Base-by-base conservation (phyloP, 441 rosid genomes). In the Flueggea neowawraea region DNA sequence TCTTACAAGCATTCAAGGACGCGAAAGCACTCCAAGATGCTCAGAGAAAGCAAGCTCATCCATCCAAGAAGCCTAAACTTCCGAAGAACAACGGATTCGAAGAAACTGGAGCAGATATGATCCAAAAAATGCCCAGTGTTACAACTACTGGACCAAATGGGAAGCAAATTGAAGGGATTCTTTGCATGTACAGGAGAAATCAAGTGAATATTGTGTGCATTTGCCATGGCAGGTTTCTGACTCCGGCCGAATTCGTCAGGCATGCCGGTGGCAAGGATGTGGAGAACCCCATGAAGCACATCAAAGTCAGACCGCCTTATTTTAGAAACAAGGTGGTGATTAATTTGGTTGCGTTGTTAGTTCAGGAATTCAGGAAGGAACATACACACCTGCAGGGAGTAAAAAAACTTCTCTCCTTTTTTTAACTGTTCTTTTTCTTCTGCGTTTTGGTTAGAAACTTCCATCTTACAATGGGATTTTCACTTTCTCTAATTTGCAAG, bases 181-280 rank as follows among this genome's bases (percentile, higher is more conserved):
- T 91, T 12, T 91, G 84, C 70, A 86, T 75, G 70, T 91, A 82
- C 15, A 89, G 79, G 14, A 82, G 70, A 41, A 86, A 88, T 22
- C 83, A 84, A 39, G 89, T 86, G 52, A 63, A 88, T 73, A 91
- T 91, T 55, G 84, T 91, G 78, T 90, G 97, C 14, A 81, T 86
- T 28, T 91, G 97, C 66, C 97, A 91, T 13, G 97, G 97, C 50
- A 81, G 60, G 64, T 89, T 87, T 69, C 79, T 79, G 33, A 68
- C 89, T 6, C 96, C 97, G 0, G 89, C 90, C 0, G 95, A 89
- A 81, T 91, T 91, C 15, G 90, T 91, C 50, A 84, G 77, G 82
- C 97, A 91, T 3, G 96, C 92, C 0, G 96, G 97, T 0, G 92
- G 96, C 0, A 79, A 73, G 3, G 85, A 87, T 11, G 86, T 89